Evolutionary conservation across 805 yeast species (phyloP).

Genomic region (Cyberlindnera euphorbiiphila): DNA sequence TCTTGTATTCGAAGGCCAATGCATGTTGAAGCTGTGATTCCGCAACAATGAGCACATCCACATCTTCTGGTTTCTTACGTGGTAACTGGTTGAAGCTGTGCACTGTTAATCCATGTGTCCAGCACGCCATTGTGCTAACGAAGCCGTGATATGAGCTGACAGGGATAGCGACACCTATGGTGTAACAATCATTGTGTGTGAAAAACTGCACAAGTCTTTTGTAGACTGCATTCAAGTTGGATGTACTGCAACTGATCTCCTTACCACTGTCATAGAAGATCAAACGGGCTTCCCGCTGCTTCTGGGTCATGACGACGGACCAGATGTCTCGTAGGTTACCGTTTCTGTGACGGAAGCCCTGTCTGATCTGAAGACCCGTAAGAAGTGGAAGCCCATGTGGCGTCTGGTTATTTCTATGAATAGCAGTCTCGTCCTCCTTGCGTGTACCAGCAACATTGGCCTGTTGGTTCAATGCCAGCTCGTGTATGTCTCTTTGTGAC

Average conservation of each 20-base stretch:
- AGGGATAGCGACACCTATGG: conserved; percentile 30
- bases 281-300: conserved; percentile 20
- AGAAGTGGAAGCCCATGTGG: conserved; percentile 69
- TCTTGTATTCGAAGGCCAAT: conserved; percentile 29
- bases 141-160: conserved; percentile 34
- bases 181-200: conserved; percentile 16
- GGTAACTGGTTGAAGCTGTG: conserved; percentile 37
- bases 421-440: conserved; percentile 65
- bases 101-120: conserved; percentile 38
- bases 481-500: conserved; percentile 49
- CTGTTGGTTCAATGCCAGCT: conserved; percentile 57
- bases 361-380: conserved; percentile 63
- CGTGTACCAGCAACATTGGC: conserved; percentile 63
- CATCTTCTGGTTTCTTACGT: conserved; percentile 20
- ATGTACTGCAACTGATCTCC: conserved; percentile 9
- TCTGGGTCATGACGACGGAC: conserved; percentile 43
- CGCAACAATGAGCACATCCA: conserved; percentile 32
- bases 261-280: conserved; percentile 27
- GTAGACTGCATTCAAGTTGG: conserved; percentile 31
- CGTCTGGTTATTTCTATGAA: conserved; percentile 68
- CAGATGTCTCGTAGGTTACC: conserved; percentile 76
- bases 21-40: conserved; percentile 24
- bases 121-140: conserved; percentile 40
- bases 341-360: conserved; percentile 62
- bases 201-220: conserved; percentile 24